Conservation (phyloP, 768 basidiomycete species). For the Leccinum imitatum region DNA sequence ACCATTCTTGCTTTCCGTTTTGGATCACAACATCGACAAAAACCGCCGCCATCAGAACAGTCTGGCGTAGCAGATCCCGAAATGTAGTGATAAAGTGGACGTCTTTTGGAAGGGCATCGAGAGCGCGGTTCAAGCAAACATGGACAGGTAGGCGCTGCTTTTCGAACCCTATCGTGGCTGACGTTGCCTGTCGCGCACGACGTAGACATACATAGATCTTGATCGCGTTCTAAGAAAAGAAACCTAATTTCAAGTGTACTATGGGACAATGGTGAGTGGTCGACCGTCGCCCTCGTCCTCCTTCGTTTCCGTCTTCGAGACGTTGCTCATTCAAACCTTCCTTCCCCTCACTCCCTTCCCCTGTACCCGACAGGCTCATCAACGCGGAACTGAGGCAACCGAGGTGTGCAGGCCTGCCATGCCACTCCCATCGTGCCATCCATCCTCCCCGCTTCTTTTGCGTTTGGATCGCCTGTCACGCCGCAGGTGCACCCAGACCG, state of each 20-base stretch:
- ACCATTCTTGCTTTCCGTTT: not conserved
- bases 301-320: not conserved
- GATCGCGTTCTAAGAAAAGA: slow-evolving; percentile 76
- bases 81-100: slow-evolving; percentile 73
- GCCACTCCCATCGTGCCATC: not conserved
- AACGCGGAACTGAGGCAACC: slow-evolving; percentile 78
- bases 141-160: slow-evolving; percentile 56
- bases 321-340: not conserved
- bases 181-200: not conserved
- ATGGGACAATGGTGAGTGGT: slow-evolving; percentile 75
- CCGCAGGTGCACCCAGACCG: slow-evolving; percentile 34
- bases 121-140: slow-evolving; percentile 51
- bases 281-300: not conserved
- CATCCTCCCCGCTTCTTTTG: not conserved
- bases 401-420: slow-evolving; percentile 44
- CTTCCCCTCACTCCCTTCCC: too few relatives aligned
- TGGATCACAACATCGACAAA: not conserved
- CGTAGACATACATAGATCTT: slow-evolving; percentile 42
- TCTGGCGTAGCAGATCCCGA: slow-evolving; percentile 75
- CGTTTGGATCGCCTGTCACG: not conserved
- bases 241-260: slow-evolving; percentile 73
- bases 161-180: not conserved
- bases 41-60: slow-evolving; percentile 34
- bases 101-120: slow-evolving; percentile 78
- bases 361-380: slow-evolving; percentile 53